Percentiles rank a stretch among this genome's conserved stretches.
These are phyloP conservation scores for Fraxinus latifolia DNA, from an alignment of 305 asterid genomes.

Conservation along the genomic window DNA sequence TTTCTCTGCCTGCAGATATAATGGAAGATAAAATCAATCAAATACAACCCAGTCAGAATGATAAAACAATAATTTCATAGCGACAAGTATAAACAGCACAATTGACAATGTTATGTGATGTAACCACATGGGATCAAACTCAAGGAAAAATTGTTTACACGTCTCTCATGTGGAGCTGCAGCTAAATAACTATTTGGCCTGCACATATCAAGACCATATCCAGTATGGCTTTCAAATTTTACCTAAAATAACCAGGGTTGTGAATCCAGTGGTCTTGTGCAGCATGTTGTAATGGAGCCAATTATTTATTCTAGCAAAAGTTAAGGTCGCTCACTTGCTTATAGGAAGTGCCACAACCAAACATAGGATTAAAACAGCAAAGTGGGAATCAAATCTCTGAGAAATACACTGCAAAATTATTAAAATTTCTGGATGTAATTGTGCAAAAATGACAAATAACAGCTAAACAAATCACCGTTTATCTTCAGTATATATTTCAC, in stretches of 20 bases:
- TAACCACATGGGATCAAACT: background rate
- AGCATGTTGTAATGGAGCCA: background rate
- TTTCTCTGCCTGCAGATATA: conserved; percentile 48
- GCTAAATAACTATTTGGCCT: background rate
- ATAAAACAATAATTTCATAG: background rate
- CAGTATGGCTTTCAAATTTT: background rate
- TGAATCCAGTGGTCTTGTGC: background rate
- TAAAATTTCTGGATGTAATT: background rate
- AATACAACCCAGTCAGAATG: background rate
- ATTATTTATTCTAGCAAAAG: background rate
- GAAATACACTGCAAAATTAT: background rate
- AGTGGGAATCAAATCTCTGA: background rate
- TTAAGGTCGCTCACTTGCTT: background rate
- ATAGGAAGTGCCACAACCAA: background rate
- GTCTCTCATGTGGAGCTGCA: background rate
- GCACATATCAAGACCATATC: background rate
- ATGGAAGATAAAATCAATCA: background rate
- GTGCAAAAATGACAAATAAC: background rate
- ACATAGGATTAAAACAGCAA: background rate
- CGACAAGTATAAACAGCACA: background rate
- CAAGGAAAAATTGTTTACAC: background rate
- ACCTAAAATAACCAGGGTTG: background rate
- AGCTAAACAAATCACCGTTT: background rate
- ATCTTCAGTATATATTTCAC: background rate
- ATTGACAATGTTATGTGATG: background rate